Conservation (phyloP, 176 grass and related monocot species). For the Carex scoparia region DNA sequence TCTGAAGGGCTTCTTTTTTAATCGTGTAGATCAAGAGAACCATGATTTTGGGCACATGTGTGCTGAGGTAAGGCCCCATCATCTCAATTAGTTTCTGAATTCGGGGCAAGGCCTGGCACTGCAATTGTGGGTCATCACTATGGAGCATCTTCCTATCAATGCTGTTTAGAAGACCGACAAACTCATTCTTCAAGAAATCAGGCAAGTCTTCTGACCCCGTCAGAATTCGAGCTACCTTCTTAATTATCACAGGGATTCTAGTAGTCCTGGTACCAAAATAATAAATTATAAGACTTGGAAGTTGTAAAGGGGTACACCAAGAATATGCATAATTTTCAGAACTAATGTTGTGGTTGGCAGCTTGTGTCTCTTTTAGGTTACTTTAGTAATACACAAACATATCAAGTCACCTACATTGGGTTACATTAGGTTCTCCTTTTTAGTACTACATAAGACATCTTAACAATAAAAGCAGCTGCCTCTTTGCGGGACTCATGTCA, state of each 20-base stretch:
- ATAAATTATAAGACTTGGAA: not conserved
- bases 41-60: conserved; percentile 97
- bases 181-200: conserved; percentile 91
- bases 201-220: conserved; percentile 70
- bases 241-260: conserved; percentile 63
- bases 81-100: conserved; percentile 88
- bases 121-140: conserved; percentile 58
- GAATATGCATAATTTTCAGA: not conserved
- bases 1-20: conserved; percentile 89
- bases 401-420: not conserved
- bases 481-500: not conserved
- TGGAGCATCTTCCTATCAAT: conserved; percentile 92
- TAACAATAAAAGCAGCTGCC: not conserved
- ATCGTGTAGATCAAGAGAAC: conserved; percentile 84
- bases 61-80: conserved; percentile 90
- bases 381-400: not conserved
- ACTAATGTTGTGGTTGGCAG: not conserved
- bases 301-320: conserved; percentile 15
- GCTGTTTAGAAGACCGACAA: conserved; percentile 91
- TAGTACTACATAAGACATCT: not conserved
- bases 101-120: conserved; percentile 69
- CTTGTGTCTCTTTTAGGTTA: not conserved
- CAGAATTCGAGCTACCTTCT: conserved; percentile 71
- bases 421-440: not conserved
- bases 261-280: conserved; percentile 51